A percentile compares a stretch with the other conserved stretches of the same genome.
phyloP scores from a whole-genome alignment of 306 rosid genomes.

The Nissolia schottii region DNA sequence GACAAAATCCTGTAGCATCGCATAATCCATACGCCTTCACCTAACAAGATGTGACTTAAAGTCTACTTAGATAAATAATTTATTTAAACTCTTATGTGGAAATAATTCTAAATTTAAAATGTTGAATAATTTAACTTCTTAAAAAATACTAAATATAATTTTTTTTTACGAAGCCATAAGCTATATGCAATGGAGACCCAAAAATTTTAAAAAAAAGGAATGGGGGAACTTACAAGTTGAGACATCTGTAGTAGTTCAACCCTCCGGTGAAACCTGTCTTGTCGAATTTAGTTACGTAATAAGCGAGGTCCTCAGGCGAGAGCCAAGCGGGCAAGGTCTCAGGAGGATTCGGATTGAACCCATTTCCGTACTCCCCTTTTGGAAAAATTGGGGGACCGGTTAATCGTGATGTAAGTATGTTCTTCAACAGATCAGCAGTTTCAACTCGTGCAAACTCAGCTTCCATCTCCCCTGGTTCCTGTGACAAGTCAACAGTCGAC shows the following conservation, averaged over 20 bases:
- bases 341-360: constrained; percentile 7
- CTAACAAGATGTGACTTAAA: too few relatives aligned
- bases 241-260: constrained; percentile 35
- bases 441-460: constrained; percentile 16
- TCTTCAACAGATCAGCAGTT: background rate
- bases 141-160: too few relatives aligned
- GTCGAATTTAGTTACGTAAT: constrained; percentile 9
- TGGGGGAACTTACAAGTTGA: constrained; percentile 14
- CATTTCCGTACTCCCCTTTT: constrained; percentile 26
- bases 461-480: constrained; percentile 31
- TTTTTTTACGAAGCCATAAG: too few relatives aligned
- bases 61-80: too few relatives aligned
- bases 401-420: constrained; percentile 20
- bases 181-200: too few relatives aligned
- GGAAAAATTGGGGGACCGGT: constrained; percentile 22
- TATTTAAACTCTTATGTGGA: too few relatives aligned
- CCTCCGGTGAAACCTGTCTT: constrained; percentile 28
- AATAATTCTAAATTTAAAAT: too few relatives aligned
- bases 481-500: background rate
- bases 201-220: background rate
- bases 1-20: too few relatives aligned
- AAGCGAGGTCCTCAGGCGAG: constrained; percentile 26
- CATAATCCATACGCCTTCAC: too few relatives aligned
- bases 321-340: constrained; percentile 34
- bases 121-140: too few relatives aligned